Percentiles rank a stretch among this genome's conserved stretches.
These are phyloP conservation scores for Trichophaea hybrida DNA, from an alignment of 2,329 filamentous ascomycete genomes.

Conservation along the genomic window DNA sequence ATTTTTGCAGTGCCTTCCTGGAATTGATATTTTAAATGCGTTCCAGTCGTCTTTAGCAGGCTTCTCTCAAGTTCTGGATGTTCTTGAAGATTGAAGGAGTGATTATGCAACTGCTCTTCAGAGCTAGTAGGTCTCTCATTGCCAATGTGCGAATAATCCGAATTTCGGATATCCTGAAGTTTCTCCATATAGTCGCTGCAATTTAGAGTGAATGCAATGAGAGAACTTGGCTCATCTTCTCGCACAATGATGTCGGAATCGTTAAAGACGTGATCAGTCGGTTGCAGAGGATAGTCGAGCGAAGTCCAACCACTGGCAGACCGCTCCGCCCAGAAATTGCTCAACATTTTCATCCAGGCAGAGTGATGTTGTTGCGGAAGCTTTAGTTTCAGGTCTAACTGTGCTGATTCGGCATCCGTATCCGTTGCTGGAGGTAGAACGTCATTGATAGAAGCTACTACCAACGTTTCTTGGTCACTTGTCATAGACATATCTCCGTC, in stretches of 20 bases:
- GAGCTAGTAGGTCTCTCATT: conserved; percentile 21
- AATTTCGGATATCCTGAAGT: conserved; percentile 48
- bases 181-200: conserved; percentile 78
- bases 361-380: conserved; percentile 86
- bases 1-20: conserved; percentile 85
- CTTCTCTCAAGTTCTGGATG: conserved; percentile 73
- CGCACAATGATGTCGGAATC: conserved; percentile 95
- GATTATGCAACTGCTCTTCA: conserved; percentile 26
- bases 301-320: conserved; percentile 89
- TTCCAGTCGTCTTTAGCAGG: conserved; percentile 68
- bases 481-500: conserved; percentile 56
- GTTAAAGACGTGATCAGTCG: conserved; percentile 87
- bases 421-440: conserved; percentile 20
- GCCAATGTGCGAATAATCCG: conserved; percentile 21
- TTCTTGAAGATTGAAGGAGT: conserved; percentile 32
- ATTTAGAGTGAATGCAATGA: conserved; percentile 83
- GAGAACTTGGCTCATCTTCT: conserved; percentile 90
- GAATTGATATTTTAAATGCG: conserved; percentile 92
- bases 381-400: conserved; percentile 49
- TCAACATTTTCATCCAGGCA: conserved; percentile 86
- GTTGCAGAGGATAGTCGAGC: conserved; percentile 70
- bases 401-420: conserved; percentile 37
- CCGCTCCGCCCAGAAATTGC: conserved; percentile 95
- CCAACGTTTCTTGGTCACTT: conserved; percentile 51
- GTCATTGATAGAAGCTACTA: conserved; percentile 28